Percentiles rank a stretch among this genome's conserved stretches.
Evolutionary conservation across 2,329 filamentous ascomycete genomes (phyloP).

Genomic region (Colletotrichum higginsianum): DNA sequence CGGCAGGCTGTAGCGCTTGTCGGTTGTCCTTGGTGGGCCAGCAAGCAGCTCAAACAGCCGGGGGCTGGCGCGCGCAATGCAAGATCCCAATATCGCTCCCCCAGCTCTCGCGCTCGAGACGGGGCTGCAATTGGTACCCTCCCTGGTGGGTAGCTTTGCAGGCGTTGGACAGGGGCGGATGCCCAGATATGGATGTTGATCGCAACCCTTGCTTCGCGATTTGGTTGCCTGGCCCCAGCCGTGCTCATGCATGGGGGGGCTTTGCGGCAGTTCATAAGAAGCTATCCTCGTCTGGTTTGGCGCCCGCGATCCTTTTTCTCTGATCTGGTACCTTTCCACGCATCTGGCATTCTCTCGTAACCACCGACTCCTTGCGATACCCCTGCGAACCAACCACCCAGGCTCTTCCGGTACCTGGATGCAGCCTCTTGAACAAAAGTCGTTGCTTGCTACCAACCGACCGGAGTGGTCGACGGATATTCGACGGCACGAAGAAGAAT

Average conservation of each 20-base stretch:
- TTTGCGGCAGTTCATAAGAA: not conserved
- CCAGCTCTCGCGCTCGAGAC: not conserved
- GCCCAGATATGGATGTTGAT: not conserved
- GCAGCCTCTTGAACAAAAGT: not conserved
- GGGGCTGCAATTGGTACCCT: not conserved
- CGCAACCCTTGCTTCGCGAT: not conserved
- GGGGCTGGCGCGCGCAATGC: too few relatives aligned
- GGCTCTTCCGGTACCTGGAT: not conserved
- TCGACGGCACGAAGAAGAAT: not conserved
- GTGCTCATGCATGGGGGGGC: not conserved
- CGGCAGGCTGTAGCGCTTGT: too few relatives aligned
- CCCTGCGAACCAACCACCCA: too few relatives aligned
- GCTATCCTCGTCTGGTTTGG: not conserved
- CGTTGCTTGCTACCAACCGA: not conserved
- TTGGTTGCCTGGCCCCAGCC: constrained; percentile 25
- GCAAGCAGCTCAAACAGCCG: too few relatives aligned
- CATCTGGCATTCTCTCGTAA: not conserved
- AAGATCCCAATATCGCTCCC: not conserved
- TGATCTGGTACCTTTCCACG: too few relatives aligned
- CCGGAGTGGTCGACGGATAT: not conserved
- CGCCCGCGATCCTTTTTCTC: not conserved
- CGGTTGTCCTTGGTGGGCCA: too few relatives aligned
- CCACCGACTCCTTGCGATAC: not conserved
- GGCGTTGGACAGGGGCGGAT: not conserved
- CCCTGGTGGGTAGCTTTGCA: not conserved